These are phyloP conservation scores for Parietaria judaica DNA, from an alignment of 306 rosid species.

Conservation along the genomic window DNA sequence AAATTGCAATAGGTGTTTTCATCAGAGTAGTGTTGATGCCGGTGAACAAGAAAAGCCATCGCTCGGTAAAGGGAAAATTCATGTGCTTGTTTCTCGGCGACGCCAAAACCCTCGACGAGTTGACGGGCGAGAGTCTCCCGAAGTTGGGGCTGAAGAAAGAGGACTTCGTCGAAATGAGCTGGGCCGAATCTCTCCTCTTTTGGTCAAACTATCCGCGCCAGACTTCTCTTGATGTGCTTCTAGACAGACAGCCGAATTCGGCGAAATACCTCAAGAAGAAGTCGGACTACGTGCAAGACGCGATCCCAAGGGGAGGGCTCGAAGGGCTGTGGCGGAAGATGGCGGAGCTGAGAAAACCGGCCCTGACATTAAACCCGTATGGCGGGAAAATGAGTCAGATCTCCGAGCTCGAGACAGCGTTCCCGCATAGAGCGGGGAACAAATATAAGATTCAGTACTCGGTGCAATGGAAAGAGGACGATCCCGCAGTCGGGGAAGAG, in stretches of 20 bases:
- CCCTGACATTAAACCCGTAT: slow-evolving; percentile 44
- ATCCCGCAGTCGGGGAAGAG: slow-evolving; percentile 21
- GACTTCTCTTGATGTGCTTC: slow-evolving; percentile 37
- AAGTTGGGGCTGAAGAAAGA: slow-evolving; percentile 40
- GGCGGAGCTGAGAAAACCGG: slow-evolving; percentile 45
- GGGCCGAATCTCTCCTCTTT: slow-evolving; percentile 48
- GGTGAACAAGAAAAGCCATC: slow-evolving; percentile 23
- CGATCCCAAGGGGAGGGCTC: slow-evolving; percentile 36
- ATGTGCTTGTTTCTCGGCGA: slow-evolving; percentile 55
- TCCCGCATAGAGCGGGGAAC: slow-evolving; percentile 74
- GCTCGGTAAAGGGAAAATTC: slow-evolving; percentile 45
- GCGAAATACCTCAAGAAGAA: slow-evolving; percentile 59
- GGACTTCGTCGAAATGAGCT: slow-evolving; percentile 47
- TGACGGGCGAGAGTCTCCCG: slow-evolving; percentile 40
- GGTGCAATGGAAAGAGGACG: slow-evolving; percentile 53
- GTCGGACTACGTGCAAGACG: slow-evolving; percentile 56
- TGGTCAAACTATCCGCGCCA: slow-evolving; percentile 54
- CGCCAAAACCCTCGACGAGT: slow-evolving; percentile 26
- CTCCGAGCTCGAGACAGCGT: slow-evolving; percentile 45
- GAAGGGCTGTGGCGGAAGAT: slow-evolving; percentile 60
- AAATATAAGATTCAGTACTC: slow-evolving; percentile 57
- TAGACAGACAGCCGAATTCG: slow-evolving; percentile 33
- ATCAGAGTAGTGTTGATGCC: slow-evolving; percentile 58
- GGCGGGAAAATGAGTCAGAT: slow-evolving; percentile 69
- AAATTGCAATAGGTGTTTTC: slow-evolving; percentile 17